Evolutionary conservation across 2,329 filamentous ascomycete species (phyloP), one percentile per base, ranked within the genome.

Genomic region (Fusarium penzigii): DNA sequence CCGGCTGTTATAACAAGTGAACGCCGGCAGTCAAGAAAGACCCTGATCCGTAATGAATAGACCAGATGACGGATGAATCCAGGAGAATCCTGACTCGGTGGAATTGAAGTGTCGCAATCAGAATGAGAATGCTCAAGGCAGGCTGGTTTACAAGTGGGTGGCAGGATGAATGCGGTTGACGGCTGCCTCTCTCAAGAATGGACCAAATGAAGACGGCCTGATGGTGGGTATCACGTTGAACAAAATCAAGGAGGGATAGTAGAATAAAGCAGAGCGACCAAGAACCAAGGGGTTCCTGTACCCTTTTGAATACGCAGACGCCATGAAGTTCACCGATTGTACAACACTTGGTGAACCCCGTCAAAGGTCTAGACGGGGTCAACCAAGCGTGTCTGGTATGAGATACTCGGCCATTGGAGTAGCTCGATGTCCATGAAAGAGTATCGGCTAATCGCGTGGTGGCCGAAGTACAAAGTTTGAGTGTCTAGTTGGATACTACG

Each of bases 81-180:
- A 39, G 32, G n/a, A 32, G 11, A 29, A 14, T 14, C 36, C 25
- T 29, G 14, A 36, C 17, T 48, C 42, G 40, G 45, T 32, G 50
- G 41, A 46, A 42, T 56, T 55, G 49, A 34, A 42, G 44, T 40
- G 40, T 52, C 54, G 17, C 53, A 39, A 44, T 36, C 51, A 45
- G 59, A 52, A 46, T 49, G 49, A 44, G 56, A 47, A 61, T 64
- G 47, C 55, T 58, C 46, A 56, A 49, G 55, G 17, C 55, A 43
- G 61, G 59, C 59, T 61, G 57, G 48, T 39, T 44, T 41, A 41
- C 49, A 48, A 52, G 51, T 46, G 55, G 44, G 45, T 16, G 49
- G 41, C 38, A 34, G 32, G 53, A 57, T 44, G 48, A 46, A 57
- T 51, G 39, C 49, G 55, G 52, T 49, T 34, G 44, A 48, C 45